Conservation (phyloP, 257 asterid genomes). For the Rhazya stricta region DNA sequence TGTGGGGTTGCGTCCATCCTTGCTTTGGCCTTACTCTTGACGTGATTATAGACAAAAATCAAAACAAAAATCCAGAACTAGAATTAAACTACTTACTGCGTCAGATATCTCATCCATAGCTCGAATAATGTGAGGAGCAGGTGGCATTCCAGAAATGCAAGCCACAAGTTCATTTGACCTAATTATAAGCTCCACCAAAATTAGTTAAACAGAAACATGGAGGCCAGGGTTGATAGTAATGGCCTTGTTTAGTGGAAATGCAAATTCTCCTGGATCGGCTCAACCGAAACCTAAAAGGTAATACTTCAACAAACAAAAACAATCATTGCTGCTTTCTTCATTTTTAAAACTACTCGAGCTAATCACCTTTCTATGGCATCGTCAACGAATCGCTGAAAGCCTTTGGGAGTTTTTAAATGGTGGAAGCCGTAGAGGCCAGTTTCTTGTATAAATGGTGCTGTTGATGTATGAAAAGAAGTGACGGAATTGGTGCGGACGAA, state of each 20-base stretch:
- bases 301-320: not conserved
- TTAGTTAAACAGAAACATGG: conserved; percentile 9
- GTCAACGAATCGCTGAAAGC: conserved; percentile 86
- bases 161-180: conserved; percentile 87
- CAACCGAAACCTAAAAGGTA: not conserved
- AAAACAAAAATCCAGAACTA: not conserved
- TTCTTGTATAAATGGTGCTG: conserved; percentile 41
- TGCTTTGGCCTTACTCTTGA: not conserved
- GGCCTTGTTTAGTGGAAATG: not conserved
- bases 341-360: not conserved
- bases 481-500: conserved; percentile 16
- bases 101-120: conserved; percentile 94
- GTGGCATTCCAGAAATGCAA: conserved; percentile 68
- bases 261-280: not conserved
- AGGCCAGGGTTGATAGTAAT: not conserved
- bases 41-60: not conserved
- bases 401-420: conserved; percentile 76
- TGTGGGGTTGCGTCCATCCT: too few species aligned
- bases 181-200: not conserved
- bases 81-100: conserved; percentile 39
- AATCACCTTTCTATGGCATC: conserved; percentile 82
- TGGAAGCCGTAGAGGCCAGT: conserved; percentile 84
- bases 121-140: conserved; percentile 65
- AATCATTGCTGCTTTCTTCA: not conserved
- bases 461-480: conserved; percentile 38